Conservation (phyloP, 768 basidiomycete species). For the Neoboletus brunneissimus region DNA sequence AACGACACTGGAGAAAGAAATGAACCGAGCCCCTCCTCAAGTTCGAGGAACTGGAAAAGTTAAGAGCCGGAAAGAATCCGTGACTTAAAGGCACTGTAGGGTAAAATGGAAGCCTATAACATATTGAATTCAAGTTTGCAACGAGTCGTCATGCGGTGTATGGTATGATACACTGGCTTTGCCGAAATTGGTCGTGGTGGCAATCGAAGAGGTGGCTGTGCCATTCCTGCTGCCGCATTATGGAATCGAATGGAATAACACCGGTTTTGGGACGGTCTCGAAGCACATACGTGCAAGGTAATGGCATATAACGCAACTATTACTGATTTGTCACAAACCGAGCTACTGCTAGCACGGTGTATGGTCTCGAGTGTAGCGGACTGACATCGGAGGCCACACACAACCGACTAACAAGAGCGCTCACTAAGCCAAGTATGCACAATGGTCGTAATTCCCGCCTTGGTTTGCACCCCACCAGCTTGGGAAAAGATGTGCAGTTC, state of each 20-base stretch:
- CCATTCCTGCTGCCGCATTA: neutral
- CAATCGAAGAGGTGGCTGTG: slow-evolving; percentile 9
- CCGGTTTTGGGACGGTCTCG: neutral
- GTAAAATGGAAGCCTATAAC: too few species aligned
- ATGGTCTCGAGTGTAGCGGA: neutral
- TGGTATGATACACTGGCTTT: neutral
- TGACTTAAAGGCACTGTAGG: too few species aligned
- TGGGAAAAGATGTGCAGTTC: slow-evolving; percentile 48
- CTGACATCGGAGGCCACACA: neutral
- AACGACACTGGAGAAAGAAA: neutral
- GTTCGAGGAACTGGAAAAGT: neutral
- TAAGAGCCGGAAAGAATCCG: neutral
- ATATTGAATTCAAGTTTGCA: neutral
- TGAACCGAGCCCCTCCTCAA: neutral
- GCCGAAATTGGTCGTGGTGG: neutral
- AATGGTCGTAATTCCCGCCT: slow-evolving; percentile 38
- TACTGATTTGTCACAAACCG: neutral
- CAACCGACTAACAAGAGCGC: neutral
- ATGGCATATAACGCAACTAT: too few species aligned
- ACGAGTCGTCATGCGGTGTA: neutral
- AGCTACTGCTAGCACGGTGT: neutral
- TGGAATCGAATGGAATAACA: neutral
- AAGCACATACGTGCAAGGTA: too few species aligned
- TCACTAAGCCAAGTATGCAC: slow-evolving; percentile 19
- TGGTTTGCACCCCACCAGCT: slow-evolving; percentile 61